Percentiles rank a stretch among this genome's conserved stretches.
Conservation (phyloP, 805 yeast genomes). For the Maudiozyma pseudohumilis region DNA sequence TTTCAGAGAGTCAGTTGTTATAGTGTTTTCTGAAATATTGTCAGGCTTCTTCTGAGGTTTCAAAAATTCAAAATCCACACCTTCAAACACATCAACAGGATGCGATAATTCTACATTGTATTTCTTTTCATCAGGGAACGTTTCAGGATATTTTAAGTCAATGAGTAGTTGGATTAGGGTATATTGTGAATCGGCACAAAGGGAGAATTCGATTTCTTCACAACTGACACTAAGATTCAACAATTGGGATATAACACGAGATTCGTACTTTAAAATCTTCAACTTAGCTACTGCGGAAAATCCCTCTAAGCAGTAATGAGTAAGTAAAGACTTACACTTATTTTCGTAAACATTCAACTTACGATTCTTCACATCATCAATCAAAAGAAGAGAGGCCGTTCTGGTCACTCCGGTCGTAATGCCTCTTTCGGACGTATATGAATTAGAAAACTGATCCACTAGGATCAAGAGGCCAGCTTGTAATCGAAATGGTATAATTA, state of each 20-base stretch:
- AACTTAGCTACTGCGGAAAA: conserved; percentile 20
- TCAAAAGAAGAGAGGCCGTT: conserved; percentile 41
- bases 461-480: conserved; percentile 43
- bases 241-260: conserved; percentile 15
- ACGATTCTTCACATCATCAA: conserved; percentile 43
- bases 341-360: neutral
- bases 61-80: conserved; percentile 27
- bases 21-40: conserved; percentile 19
- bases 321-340: conserved; percentile 7
- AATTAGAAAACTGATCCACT: conserved; percentile 45
- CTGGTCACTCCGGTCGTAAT: conserved; percentile 39
- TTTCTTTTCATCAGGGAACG: conserved; percentile 50
- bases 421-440: conserved; percentile 10
- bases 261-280: conserved; percentile 4
- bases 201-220: conserved; percentile 39
- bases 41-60: conserved; percentile 1
- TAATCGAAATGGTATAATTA: conserved; percentile 56
- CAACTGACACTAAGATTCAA: conserved; percentile 31
- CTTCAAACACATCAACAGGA: conserved; percentile 34
- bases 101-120: conserved; percentile 31
- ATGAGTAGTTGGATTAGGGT: conserved; percentile 55
- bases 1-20: conserved; percentile 9
- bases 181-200: conserved; percentile 81
- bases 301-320: conserved; percentile 19
- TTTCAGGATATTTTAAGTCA: conserved; percentile 62